Evolutionary conservation across 495 filamentous ascomycete species (phyloP).

Genomic region (Penicillium salamii): DNA sequence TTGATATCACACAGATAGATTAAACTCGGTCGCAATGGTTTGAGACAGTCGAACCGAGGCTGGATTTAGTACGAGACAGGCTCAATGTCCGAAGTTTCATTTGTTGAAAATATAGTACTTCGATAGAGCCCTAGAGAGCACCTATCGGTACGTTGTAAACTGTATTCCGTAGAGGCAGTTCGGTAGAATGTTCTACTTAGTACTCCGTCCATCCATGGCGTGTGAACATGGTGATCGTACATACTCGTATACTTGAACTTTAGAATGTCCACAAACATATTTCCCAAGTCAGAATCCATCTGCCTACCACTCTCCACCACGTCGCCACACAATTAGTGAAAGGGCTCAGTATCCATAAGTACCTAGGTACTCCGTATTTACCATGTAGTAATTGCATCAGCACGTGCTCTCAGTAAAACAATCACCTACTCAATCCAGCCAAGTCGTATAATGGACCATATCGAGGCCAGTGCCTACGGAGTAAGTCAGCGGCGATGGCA

Average conservation of each 20-base stretch:
- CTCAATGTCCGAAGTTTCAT: not conserved
- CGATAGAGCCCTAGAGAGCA: no score
- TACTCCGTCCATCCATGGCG: no score
- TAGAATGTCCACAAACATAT: not conserved
- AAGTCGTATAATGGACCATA: not conserved
- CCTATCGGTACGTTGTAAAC: no score
- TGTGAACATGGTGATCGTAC: no score
- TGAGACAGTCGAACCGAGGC: not conserved
- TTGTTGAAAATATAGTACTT: not conserved
- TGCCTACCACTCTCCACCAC: not conserved
- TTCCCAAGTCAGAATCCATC: not conserved
- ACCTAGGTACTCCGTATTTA: no score
- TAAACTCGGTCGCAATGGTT: not conserved
- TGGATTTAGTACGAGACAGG: not conserved
- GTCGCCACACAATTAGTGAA: not conserved
- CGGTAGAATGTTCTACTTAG: no score
- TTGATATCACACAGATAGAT: not conserved
- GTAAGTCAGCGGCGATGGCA: constrained; percentile 4
- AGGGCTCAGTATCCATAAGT: not conserved
- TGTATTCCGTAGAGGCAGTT: no score
- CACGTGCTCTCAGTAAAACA: not conserved
- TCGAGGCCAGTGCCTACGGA: constrained; percentile 4
- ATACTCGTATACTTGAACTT: no score
- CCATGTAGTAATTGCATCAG: not conserved
- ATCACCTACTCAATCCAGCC: not conserved